Conservation (phyloP, 2,329 filamentous ascomycete genomes). For the Aspergillus persii region DNA sequence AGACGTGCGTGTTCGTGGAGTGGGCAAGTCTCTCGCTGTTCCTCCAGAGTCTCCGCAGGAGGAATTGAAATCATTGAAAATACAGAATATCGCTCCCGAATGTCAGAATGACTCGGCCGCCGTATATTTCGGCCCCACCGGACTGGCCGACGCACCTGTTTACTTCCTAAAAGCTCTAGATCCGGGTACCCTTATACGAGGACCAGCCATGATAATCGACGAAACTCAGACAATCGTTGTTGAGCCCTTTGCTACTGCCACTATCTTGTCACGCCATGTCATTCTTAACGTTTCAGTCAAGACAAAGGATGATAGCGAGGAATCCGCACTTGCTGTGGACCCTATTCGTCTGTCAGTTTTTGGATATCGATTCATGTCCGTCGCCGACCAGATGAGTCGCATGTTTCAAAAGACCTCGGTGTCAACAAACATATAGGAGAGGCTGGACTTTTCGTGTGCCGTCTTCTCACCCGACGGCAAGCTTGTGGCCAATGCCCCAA, state of each 20-base stretch:
- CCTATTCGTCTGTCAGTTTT: conserved; percentile 78
- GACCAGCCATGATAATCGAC: conserved; percentile 37
- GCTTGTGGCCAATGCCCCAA: conserved; percentile 65
- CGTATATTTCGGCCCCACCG: conserved; percentile 28
- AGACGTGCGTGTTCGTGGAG: conserved; percentile 36
- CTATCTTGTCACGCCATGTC: conserved; percentile 37
- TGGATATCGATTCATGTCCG: conserved; percentile 79
- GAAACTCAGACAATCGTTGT: conserved; percentile 49
- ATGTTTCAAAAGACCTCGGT: conserved; percentile 72
- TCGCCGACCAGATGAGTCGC: conserved; percentile 73
- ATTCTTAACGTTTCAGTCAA: conserved; percentile 34
- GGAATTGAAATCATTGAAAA: neutral
- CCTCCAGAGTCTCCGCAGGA: conserved; percentile 17
- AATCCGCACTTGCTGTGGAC: conserved; percentile 56
- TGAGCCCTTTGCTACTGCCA: conserved; percentile 36
- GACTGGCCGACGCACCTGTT: conserved; percentile 27
- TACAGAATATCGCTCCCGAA: neutral
- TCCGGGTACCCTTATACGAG: conserved; percentile 15
- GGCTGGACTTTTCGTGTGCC: conserved; percentile 77
- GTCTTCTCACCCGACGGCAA: conserved; percentile 72
- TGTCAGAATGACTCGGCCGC: neutral
- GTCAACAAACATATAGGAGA: conserved; percentile 80
- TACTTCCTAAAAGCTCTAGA: conserved; percentile 26
- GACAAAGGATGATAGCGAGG: conserved; percentile 31
- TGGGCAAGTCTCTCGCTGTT: conserved; percentile 10